These are phyloP conservation scores for Onygenales sp. DNA, from an alignment of 2,329 filamentous ascomycete genomes.

Conservation along the genomic window DNA sequence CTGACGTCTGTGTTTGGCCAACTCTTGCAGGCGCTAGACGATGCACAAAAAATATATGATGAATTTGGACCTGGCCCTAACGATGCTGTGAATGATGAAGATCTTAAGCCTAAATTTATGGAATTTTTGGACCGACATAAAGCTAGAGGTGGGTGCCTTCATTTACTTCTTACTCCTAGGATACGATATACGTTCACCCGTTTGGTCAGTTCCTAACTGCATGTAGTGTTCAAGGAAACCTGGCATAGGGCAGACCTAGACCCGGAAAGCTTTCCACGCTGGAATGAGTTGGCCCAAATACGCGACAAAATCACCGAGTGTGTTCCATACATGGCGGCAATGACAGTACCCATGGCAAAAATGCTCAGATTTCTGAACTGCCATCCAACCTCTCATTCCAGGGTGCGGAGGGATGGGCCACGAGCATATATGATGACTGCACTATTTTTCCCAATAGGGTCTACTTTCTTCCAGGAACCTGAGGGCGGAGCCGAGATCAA, in stretches of 20 bases:
- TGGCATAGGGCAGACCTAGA: slow-evolving; percentile 39
- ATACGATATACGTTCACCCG: too few species aligned
- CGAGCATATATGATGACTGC: slow-evolving; percentile 29
- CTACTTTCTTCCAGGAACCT: slow-evolving; percentile 25
- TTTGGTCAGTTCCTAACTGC: slow-evolving; percentile 10
- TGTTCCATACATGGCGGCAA: slow-evolving; percentile 9
- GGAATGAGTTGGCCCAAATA: slow-evolving; percentile 28
- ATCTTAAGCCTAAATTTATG: slow-evolving; percentile 17
- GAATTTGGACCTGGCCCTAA: slow-evolving; percentile 3
- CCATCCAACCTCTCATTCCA: slow-evolving; percentile 22
- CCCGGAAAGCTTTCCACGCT: slow-evolving; percentile 28
- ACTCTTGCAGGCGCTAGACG: not conserved
- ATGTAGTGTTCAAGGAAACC: slow-evolving; percentile 30
- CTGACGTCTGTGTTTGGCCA: not conserved
- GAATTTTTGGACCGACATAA: slow-evolving; percentile 25
- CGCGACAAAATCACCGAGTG: slow-evolving; percentile 19
- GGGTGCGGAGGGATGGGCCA: slow-evolving; percentile 29
- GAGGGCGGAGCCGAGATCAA: slow-evolving; percentile 24
- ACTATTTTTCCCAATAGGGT: slow-evolving; percentile 27
- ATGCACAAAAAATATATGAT: slow-evolving; percentile 1
- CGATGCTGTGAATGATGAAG: not conserved
- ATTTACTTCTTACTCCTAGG: not conserved
- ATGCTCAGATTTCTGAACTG: slow-evolving; percentile 16
- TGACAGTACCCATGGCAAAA: slow-evolving; percentile 2
- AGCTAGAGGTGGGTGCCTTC: slow-evolving; percentile 20